Conservation (phyloP, 2,329 filamentous ascomycete species). For the Trichoderma lentiforme region DNA sequence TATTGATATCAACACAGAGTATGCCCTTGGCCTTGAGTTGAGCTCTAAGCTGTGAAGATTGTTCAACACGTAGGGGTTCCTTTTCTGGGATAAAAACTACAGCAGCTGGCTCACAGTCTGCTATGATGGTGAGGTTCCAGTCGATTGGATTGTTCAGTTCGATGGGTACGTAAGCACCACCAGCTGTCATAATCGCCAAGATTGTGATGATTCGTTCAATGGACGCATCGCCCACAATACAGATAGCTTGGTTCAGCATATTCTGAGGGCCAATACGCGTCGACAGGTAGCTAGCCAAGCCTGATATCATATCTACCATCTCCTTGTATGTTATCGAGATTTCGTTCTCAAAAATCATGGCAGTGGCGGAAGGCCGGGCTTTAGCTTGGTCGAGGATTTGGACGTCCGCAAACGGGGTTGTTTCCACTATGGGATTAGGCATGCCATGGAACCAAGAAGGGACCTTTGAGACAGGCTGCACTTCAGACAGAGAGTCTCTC, state of each 20-base stretch:
- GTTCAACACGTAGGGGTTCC: not conserved
- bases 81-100: not conserved
- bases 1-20: not conserved
- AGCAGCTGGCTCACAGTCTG: not conserved
- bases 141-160: not conserved
- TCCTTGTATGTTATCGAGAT: not conserved
- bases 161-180: not conserved
- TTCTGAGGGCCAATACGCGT: not conserved
- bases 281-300: not conserved
- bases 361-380: not conserved
- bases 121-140: not conserved
- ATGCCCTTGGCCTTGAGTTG: not conserved
- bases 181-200: not conserved
- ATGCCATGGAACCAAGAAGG: not conserved
- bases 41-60: not conserved
- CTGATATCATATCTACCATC: not conserved
- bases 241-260: not conserved
- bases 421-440: not conserved
- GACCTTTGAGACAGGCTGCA: not conserved
- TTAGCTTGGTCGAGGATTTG: not conserved
- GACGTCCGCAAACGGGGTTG: not conserved
- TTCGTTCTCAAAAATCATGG: not conserved
- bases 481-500: not conserved
- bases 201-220: not conserved
- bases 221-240: not conserved